phyloP scores from a whole-genome alignment of 202 grass and related monocot genomes.

The Dendrocalamus latiflorus region DNA sequence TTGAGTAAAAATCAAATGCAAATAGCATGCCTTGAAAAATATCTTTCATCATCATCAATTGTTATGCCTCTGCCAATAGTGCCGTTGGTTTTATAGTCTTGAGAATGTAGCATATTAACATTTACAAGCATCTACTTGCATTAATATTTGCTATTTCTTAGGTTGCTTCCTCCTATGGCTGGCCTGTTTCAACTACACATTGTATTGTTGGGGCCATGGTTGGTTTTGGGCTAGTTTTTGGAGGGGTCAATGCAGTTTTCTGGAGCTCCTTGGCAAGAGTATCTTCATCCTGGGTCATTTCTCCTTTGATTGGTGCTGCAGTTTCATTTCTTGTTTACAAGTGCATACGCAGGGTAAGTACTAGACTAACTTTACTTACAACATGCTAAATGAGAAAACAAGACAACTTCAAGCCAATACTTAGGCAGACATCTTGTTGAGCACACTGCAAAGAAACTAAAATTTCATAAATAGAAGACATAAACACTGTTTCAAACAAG shows the following conservation, averaged over 20 bases:
- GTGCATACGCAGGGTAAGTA: constrained; percentile 85
- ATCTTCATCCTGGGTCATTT: constrained; percentile 92
- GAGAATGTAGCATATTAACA: constrained; percentile 23
- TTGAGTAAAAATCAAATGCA: constrained; percentile 4
- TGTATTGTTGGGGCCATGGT: constrained; percentile 99
- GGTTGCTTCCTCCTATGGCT: constrained; percentile 97
- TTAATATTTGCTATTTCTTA: constrained; percentile 33
- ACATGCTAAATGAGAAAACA: constrained; percentile 16
- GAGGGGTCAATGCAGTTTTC: constrained; percentile 80
- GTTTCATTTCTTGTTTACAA: constrained; percentile 96
- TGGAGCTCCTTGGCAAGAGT: constrained; percentile 96
- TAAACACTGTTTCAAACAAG: background rate
- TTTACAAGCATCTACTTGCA: constrained; percentile 2
- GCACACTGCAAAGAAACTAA: background rate
- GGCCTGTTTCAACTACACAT: constrained; percentile 99
- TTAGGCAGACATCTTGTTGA: background rate
- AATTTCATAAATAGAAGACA: constrained; percentile 8
- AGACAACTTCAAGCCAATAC: background rate
- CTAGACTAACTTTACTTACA: constrained; percentile 10
- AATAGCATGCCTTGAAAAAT: background rate
- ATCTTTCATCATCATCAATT: background rate
- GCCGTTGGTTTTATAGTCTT: background rate
- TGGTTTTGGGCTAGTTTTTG: constrained; percentile 79
- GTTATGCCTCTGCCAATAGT: background rate
- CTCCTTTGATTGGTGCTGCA: constrained; percentile 85